Conservation (phyloP, 495 filamentous ascomycete genomes). For the Hyaloscypha hepaticicola region DNA sequence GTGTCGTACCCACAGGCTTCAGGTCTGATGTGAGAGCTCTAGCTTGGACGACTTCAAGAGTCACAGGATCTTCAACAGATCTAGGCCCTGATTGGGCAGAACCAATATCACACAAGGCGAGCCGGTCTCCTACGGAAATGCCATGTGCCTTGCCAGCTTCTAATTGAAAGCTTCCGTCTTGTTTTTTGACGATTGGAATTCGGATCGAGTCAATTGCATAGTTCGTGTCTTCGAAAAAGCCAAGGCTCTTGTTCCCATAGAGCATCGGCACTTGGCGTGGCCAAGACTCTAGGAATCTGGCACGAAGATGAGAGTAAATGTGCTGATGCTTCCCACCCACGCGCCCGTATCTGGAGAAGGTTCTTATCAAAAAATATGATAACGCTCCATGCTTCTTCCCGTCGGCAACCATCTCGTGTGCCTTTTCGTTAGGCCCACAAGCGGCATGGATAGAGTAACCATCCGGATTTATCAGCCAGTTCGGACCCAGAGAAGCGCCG, state of each 20-base stretch:
- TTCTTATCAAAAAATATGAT: constrained; percentile 22
- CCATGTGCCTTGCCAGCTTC: background rate
- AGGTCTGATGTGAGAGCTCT: no score
- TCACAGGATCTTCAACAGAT: no score
- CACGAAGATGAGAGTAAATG: constrained; percentile 24
- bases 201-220: background rate
- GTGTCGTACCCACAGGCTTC: no score
- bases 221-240: constrained; percentile 18
- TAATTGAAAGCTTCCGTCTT: background rate
- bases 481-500: no score
- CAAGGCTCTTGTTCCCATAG: constrained; percentile 19
- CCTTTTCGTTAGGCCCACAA: no score
- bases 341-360: constrained; percentile 8
- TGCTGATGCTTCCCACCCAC: background rate
- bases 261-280: constrained; percentile 23
- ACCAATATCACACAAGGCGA: no score
- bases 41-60: no score
- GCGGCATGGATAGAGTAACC: no score
- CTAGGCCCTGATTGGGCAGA: no score
- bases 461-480: no score
- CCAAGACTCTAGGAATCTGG: constrained; percentile 11
- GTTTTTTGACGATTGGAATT: background rate
- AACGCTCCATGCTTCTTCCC: constrained; percentile 22
- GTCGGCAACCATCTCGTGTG: no score
- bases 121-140: no score